Evolutionary conservation across 2,329 filamentous ascomycete genomes (phyloP).

Genomic region (Colletotrichum godetiae): DNA sequence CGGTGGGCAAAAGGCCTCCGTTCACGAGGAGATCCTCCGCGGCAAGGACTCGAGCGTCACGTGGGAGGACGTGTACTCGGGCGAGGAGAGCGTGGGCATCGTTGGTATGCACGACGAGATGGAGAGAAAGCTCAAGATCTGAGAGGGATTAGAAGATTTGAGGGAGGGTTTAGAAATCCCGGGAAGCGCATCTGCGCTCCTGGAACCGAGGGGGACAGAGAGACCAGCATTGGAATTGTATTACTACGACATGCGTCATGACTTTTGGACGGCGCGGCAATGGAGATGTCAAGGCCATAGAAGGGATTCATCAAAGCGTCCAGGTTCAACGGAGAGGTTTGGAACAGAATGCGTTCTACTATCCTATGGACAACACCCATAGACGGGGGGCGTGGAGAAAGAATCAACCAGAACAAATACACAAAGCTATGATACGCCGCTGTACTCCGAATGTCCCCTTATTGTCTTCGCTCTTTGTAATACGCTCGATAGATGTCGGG

Average conservation of each 20-base stretch:
- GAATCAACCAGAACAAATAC: conserved; percentile 36
- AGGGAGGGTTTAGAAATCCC: not conserved
- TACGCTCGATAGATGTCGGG: conserved; percentile 33
- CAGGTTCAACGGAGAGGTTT: not conserved
- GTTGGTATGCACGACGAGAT: conserved; percentile 91
- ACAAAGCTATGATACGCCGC: conserved; percentile 41
- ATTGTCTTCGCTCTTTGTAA: conserved; percentile 38
- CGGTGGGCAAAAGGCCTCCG: conserved; percentile 67
- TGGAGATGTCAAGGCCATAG: conserved; percentile 6
- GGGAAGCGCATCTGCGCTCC: not conserved
- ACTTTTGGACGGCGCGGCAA: conserved; percentile 14
- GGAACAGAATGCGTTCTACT: conserved; percentile 34
- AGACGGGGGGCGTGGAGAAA: conserved; percentile 34
- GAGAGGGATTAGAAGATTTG: conserved; percentile 46
- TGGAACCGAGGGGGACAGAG: conserved; percentile 11
- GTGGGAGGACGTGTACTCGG: conserved; percentile 95
- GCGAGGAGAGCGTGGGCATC: conserved; percentile 77
- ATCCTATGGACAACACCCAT: conserved; percentile 35
- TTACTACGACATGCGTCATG: conserved; percentile 24
- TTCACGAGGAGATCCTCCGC: conserved; percentile 90
- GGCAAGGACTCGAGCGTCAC: conserved; percentile 81
- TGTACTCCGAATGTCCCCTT: conserved; percentile 39
- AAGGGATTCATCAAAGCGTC: conserved; percentile 10
- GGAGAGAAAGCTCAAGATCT: conserved; percentile 90
- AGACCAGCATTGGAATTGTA: conserved; percentile 19